Conservation (phyloP, 2,329 filamentous ascomycete genomes). For the Ceratocystis harringtonii region DNA sequence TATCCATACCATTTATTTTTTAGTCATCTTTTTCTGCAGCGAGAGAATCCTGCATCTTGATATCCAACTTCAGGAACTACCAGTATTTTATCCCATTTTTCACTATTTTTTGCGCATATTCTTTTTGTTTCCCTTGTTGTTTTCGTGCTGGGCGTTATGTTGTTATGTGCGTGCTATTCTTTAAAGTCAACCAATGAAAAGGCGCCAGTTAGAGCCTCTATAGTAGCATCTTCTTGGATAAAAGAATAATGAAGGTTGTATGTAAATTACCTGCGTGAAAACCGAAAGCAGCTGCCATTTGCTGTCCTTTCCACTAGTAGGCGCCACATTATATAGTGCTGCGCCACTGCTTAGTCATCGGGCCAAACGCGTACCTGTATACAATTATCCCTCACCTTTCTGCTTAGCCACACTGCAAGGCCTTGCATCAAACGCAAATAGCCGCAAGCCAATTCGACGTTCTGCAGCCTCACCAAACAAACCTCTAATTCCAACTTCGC, state of each 20-base stretch:
- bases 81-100: background rate
- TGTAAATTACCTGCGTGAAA: background rate
- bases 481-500: background rate
- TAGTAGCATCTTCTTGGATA: background rate
- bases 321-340: background rate
- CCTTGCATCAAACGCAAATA: conserved; percentile 1
- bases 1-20: conserved; percentile 12
- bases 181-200: background rate
- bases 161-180: background rate
- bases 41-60: background rate
- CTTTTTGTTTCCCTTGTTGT: background rate
- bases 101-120: background rate
- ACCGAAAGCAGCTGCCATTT: background rate
- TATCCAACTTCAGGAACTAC: background rate
- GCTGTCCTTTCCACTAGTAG: background rate
- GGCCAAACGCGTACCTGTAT: background rate
- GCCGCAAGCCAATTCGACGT: background rate
- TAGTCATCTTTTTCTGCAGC: conserved; percentile 6
- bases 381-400: background rate
- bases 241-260: background rate
- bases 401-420: background rate
- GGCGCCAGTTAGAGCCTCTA: background rate
- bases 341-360: conserved; percentile 2
- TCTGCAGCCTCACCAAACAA: background rate
- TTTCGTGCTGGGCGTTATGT: background rate